A percentile compares a stretch with the other conserved stretches of the same genome.
Conservation (phyloP, 176 grass and related monocot genomes). For the Zizania latifolia region DNA sequence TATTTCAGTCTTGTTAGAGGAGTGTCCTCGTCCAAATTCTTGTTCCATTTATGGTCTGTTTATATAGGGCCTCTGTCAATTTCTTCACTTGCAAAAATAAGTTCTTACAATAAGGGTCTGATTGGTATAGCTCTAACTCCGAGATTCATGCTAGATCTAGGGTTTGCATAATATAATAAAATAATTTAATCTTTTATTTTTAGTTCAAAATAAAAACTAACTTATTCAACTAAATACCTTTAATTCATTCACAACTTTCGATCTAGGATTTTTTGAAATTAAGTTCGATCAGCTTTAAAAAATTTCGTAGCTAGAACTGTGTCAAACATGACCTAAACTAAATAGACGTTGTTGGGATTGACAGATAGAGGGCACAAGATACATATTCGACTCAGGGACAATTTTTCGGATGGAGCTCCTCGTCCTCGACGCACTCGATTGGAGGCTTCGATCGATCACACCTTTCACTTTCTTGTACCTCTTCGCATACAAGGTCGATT, state of each 20-base stretch:
- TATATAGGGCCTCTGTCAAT: neutral
- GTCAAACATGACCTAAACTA: too few relatives aligned
- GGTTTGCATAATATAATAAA: too few relatives aligned
- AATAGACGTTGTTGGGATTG: neutral
- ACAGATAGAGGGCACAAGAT: constrained; percentile 34
- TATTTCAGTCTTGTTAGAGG: neutral
- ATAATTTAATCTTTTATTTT: too few relatives aligned
- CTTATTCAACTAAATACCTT: too few relatives aligned
- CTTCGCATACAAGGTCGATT: constrained; percentile 49
- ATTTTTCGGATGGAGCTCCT: constrained; percentile 58
- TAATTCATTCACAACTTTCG: too few relatives aligned
- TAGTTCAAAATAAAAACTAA: too few relatives aligned
- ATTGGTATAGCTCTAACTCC: too few relatives aligned
- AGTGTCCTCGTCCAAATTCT: neutral
- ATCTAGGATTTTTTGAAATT: too few relatives aligned
- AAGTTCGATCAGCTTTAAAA: too few relatives aligned
- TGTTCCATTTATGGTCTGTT: neutral
- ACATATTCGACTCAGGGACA: constrained; percentile 39
- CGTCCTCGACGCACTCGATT: constrained; percentile 48
- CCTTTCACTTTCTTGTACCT: constrained; percentile 48
- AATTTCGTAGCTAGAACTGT: too few relatives aligned
- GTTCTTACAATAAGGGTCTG: neutral
- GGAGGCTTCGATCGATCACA: constrained; percentile 43
- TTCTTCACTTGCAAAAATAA: neutral
- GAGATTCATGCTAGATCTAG: too few relatives aligned